phyloP scores from a whole-genome alignment of 192 early-diverging fungal species.

The Coemansia sp. region DNA sequence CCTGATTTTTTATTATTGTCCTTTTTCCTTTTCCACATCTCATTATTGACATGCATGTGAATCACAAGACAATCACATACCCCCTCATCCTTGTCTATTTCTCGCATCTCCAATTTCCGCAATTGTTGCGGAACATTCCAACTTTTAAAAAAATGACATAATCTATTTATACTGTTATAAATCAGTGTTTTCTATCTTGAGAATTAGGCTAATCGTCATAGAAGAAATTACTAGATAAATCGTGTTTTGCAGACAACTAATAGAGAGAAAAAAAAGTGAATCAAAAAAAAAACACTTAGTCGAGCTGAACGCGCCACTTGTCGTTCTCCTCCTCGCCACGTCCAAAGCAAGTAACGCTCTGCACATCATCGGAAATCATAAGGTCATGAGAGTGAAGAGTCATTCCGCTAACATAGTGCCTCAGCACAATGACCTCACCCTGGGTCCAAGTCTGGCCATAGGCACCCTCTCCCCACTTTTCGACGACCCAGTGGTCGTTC shows the following conservation, averaged over 20 bases:
- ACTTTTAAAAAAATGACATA: neutral
- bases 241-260: conserved; percentile 9
- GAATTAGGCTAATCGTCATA: neutral
- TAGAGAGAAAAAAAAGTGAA: conserved; percentile 5
- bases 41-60: neutral
- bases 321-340: conserved; percentile 62
- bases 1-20: conserved; percentile 11
- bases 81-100: conserved; percentile 6
- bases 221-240: neutral
- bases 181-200: neutral
- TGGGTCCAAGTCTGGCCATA: conserved; percentile 58
- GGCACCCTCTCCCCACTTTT: conserved; percentile 55
- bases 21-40: neutral
- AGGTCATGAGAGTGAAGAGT: conserved; percentile 58
- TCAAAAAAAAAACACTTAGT: neutral
- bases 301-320: conserved; percentile 54
- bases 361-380: conserved; percentile 42
- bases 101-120: neutral
- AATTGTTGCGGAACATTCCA: neutral
- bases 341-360: conserved; percentile 60
- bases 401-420: conserved; percentile 59
- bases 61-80: neutral
- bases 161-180: neutral
- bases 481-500: conserved; percentile 65
- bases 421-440: conserved; percentile 51